Conservation (phyloP, 257 asterid species). For the Nemophila menziesii region DNA sequence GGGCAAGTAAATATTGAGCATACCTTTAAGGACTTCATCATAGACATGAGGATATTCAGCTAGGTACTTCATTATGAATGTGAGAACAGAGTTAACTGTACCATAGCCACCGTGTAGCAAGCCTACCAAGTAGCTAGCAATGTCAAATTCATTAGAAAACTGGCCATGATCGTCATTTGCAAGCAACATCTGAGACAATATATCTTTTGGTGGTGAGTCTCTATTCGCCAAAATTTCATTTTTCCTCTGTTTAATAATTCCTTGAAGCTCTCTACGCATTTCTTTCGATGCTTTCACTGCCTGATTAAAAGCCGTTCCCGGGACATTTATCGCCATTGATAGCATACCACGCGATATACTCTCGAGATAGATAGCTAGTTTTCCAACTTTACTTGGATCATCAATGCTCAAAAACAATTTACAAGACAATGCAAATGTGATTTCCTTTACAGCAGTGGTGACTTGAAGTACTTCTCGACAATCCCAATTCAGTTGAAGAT, state of each 20-base stretch:
- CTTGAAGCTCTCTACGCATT: constrained; percentile 8
- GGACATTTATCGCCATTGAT: constrained; percentile 8
- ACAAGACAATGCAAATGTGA: constrained; percentile 4
- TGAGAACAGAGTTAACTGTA: constrained; percentile 5
- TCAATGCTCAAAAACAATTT: constrained; percentile 11
- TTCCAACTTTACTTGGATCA: neutral
- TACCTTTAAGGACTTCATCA: constrained; percentile 10
- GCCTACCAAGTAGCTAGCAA: constrained; percentile 6
- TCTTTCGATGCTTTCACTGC: constrained; percentile 8
- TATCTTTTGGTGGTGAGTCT: neutral
- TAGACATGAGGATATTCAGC: constrained; percentile 13
- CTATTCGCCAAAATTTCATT: neutral
- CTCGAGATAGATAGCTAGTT: neutral
- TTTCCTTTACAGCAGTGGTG: too few relatives aligned
- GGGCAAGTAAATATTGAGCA: neutral
- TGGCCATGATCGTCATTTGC: constrained; percentile 7
- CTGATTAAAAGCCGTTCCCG: constrained; percentile 8
- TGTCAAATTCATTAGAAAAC: constrained; percentile 7
- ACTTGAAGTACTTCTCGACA: too few relatives aligned
- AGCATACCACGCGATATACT: constrained; percentile 3
- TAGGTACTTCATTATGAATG: constrained; percentile 10
- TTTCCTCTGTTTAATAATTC: constrained; percentile 7
- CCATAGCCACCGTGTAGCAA: constrained; percentile 12
- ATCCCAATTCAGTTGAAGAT: too few relatives aligned
- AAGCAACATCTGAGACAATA: constrained; percentile 7